phyloP scores from a whole-genome alignment of 2,329 filamentous ascomycete genomes.

The Fusarium sp. region DNA sequence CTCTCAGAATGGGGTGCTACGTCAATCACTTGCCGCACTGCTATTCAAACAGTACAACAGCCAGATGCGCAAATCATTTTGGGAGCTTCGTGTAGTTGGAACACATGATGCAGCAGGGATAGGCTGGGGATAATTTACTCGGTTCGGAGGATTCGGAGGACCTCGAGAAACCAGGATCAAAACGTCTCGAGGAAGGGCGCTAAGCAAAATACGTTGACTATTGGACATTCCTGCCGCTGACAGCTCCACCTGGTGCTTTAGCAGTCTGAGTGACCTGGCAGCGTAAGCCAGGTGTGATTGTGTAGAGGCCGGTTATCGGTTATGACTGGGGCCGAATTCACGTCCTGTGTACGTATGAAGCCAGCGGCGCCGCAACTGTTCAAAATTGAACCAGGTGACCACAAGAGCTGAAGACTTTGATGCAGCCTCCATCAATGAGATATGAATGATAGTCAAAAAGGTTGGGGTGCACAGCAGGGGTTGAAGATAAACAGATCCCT shows the following conservation, averaged over 20 bases:
- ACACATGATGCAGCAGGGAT: slow-evolving; percentile 11
- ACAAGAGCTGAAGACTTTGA: neutral
- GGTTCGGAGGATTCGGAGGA: slow-evolving; percentile 31
- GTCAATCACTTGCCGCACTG: neutral
- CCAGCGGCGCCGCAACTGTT: neutral
- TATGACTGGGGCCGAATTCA: neutral
- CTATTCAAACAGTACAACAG: neutral
- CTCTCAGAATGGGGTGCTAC: neutral
- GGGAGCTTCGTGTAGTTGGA: slow-evolving; percentile 3
- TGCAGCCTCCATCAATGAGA: neutral
- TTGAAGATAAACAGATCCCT: slow-evolving; percentile 8
- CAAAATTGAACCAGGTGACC: slow-evolving; percentile 1
- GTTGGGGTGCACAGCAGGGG: slow-evolving; percentile 13
- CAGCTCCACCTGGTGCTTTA: slow-evolving; percentile 24
- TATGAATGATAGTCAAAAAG: neutral
- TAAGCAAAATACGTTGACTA: slow-evolving; percentile 25
- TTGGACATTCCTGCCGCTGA: slow-evolving; percentile 25
- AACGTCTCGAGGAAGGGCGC: slow-evolving; percentile 13
- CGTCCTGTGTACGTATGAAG: neutral
- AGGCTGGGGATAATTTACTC: slow-evolving; percentile 10
- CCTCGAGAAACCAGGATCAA: slow-evolving; percentile 20
- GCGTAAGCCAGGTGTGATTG: slow-evolving; percentile 14
- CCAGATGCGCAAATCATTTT: neutral
- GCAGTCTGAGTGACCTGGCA: slow-evolving; percentile 3
- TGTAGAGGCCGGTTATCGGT: neutral